Evolutionary conservation across 805 yeast genomes (phyloP), one percentile per base, ranked within the genome.

Genomic region (Lachancea mirantina): DNA sequence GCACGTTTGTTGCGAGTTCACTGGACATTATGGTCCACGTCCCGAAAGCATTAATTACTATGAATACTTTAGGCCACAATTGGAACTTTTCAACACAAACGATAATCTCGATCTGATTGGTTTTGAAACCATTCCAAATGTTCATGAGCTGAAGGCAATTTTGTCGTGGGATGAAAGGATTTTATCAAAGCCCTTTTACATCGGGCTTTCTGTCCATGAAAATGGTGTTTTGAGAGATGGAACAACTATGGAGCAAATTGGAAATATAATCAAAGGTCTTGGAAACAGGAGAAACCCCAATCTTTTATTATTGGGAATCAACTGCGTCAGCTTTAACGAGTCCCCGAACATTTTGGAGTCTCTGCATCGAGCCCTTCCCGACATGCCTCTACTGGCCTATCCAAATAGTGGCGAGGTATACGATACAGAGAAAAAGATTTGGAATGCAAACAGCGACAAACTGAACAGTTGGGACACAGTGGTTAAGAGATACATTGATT

Each of bases 341-440:
- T 28, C 29, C 19, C n/a, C 19, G 8, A 15, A 15, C 10, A 33
- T 27, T 11, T 10, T 33, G n/a, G 6, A 14, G 14, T 8, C 10
- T 3, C 24, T 33, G n/a, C 27, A 33, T 17, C n/a, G 16, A 7
- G 4, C 14, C 9, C 23, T 33, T 5, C 9, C 11, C 13, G 30
- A 28, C 5, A 3, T 14, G 4, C 23, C 15, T 6, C 10, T 28
- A 10, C 8, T 19, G 6, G 38, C 24, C 10, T 82, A 81, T 50
- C 94, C 94, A 7, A 84, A 84, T 52, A 72, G 82, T 24, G 92
- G 92, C 1, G 84, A 78, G 47, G 50, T 62, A 6, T 79, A 76
- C 47, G 74, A 76, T 42, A 70, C 67, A 19, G 40, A 42, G 5
- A 59, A 60, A 5, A 64, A 70, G 77, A 28, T 52, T 45, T 35